Evolutionary conservation across 2,329 filamentous ascomycete genomes (phyloP), one percentile per base, ranked within the genome.

Genomic region (Sporothrix protearum): DNA sequence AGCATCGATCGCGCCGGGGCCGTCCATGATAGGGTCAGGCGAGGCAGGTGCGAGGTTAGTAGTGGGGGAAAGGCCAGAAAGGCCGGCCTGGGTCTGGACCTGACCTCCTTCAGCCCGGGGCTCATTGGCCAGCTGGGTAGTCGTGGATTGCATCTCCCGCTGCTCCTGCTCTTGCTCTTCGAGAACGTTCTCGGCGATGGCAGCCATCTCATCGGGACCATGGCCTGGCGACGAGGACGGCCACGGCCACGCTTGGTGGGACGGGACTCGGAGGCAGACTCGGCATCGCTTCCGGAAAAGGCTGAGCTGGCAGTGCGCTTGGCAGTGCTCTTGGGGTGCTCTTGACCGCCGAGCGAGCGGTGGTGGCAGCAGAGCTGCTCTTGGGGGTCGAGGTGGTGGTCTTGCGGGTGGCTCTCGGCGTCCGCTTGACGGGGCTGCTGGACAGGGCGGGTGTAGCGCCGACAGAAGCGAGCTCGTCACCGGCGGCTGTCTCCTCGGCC

Each of bases 401-500:
- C 25, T 45, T 25, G n/a, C 68, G 55, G 22, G 57, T 51, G 19
- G 68, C 19, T 28, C 33, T 51, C 12, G 71, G 47, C 0, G 68
- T 71, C 36, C 33, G 69, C 61, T 71, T 61, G 33, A 36, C 47
- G 16, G 70, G 61, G n/a, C 63, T 49, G 16, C 53, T 39, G 28
- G 59, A 49, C 42, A 45, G 14, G 16, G 49, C 55, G 14, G 70
- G 55, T 28, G 61, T 63, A 14, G 70, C 68, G 33, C 55, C 42
- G 30, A 61, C 53, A 1, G 70, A 55, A 4, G 67, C 68, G 12
- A 72, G 67, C 61, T 74, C 69, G 16, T 71, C 71, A 25, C 47
- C 16, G 79, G 76, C 68, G 75, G 76, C 12, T 81, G 77, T 0
- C 77, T 79, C 66, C 78, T 80, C 68, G 76, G 78, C 22, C 81